Evolutionary conservation across 768 basidiomycete genomes (phyloP).

Genomic region (Boletus bicolor): DNA sequence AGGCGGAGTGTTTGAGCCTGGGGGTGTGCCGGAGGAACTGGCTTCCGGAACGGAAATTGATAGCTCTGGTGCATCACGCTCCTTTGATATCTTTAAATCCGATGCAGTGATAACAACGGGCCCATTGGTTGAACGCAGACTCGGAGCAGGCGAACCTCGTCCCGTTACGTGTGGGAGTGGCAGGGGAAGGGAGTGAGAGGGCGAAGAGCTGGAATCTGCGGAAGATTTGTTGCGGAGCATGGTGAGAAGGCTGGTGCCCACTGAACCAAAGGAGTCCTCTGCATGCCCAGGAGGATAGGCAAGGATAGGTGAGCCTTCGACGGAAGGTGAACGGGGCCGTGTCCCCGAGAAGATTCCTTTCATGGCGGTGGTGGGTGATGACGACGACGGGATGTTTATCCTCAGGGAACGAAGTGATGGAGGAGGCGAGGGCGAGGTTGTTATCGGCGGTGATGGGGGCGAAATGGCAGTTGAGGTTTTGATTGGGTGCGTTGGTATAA

Average conservation of each 20-base stretch:
- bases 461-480: constrained; percentile 9
- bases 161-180: constrained; percentile 17
- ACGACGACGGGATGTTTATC: constrained; percentile 15
- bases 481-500: constrained; percentile 34
- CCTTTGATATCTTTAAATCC: constrained; percentile 40
- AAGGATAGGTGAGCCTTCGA: constrained; percentile 41
- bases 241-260: constrained; percentile 51
- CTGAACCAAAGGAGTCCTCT: constrained; percentile 58
- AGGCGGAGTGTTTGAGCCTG: constrained; percentile 22
- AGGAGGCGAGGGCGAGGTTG: constrained; percentile 29
- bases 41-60: constrained; percentile 12
- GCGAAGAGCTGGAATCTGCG: constrained; percentile 22
- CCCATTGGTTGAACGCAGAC: constrained; percentile 22
- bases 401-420: constrained; percentile 29
- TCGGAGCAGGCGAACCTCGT: constrained; percentile 25
- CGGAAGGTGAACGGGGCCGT: constrained; percentile 30
- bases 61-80: constrained; percentile 29
- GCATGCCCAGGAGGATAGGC: constrained; percentile 34
- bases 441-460: constrained; percentile 12
- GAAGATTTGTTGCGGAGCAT: constrained; percentile 46
- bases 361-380: constrained; percentile 13
- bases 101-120: constrained; percentile 23
- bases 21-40: constrained; percentile 27
- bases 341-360: constrained; percentile 26
- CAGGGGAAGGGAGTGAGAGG: constrained; percentile 32